phyloP scores from a whole-genome alignment of 1,139 yeast species.

The Hyphopichia burtonii region DNA sequence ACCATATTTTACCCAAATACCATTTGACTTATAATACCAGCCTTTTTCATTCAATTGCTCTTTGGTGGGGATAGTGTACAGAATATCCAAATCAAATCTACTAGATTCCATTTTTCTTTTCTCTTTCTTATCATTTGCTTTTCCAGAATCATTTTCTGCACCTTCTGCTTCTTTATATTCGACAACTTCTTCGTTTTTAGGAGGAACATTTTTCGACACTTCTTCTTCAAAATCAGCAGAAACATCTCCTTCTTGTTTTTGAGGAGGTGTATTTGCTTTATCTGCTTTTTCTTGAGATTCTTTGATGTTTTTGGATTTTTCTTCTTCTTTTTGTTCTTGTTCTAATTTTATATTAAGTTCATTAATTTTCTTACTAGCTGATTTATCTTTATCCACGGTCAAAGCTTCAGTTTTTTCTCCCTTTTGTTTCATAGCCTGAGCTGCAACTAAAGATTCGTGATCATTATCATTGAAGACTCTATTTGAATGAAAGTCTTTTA shows the following conservation, averaged over 20 bases:
- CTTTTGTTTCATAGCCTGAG: constrained; percentile 15
- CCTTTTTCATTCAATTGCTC: constrained; percentile 30
- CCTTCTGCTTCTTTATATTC: constrained; percentile 4
- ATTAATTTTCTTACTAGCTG: constrained; percentile 14
- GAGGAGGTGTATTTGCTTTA: constrained; percentile 4
- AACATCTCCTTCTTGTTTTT: constrained; percentile 1
- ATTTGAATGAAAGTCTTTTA: constrained; percentile 26
- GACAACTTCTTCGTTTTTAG: neutral
- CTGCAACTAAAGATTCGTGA: constrained; percentile 17
- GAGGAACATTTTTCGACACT: constrained; percentile 3
- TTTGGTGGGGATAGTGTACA: constrained; percentile 29
- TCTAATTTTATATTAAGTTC: constrained; percentile 11
- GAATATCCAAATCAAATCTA: constrained; percentile 22
- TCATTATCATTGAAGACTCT: constrained; percentile 31
- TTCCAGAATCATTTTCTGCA: neutral
- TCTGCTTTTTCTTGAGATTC: constrained; percentile 4
- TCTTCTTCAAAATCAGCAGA: constrained; percentile 5
- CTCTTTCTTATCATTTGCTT: constrained; percentile 5
- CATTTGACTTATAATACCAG: constrained; percentile 28
- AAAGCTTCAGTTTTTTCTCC: constrained; percentile 12
- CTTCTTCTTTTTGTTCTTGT: constrained; percentile 6
- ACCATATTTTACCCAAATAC: constrained; percentile 23
- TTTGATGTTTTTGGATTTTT: constrained; percentile 3
- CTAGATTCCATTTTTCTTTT: constrained; percentile 9
- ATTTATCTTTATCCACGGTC: constrained; percentile 15